Base-by-base conservation (phyloP, 768 basidiomycete genomes). In the Trametes villosa region DNA sequence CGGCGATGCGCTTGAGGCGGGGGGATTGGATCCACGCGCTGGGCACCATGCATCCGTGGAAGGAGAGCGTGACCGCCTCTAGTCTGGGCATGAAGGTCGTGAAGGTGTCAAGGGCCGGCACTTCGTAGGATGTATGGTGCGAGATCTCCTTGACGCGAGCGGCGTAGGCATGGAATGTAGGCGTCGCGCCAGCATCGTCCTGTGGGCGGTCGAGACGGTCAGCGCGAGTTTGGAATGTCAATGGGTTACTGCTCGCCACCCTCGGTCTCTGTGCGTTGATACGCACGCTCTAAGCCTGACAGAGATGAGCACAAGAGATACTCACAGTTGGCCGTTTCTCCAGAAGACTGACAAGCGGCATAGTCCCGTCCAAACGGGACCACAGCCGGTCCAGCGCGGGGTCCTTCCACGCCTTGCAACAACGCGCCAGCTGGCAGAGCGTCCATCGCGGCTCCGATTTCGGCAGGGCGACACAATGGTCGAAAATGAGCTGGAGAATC, bases 321-420 rank as follows among this genome's bases (percentile, higher is more conserved):
- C 53, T 54, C 51, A 58, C 50, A 45, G 45, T 20, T 12, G 29
- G 45, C 33, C 30, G n/a, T 2, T 52, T 22, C 13, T 36, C 40
- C 4, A 54, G 26, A 31, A 71, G 41, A 26, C 46, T 41, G 13
- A 68, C 24, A 1, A 72, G 57, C 11, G 71, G 70, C 22, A 31
- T 59, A 9, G 61, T 22, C 13, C 63, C 60, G 15, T 64, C 62
- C 42, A 72, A 41, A 26, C 66, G 62, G 50, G 45, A 53, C 71
- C 71, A 72, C 34, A 70, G 41, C 47, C 67, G 57, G 36, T 71
- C 67, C 58, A 69, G 41, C 12, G 69, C 70, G 17, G 67, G 70
- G 34, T 71, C 69, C 44, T 62, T 64, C 68, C 68, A 71, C 4
- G 71, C 66, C 41, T 53, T 64, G 50, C 70, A 71, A 46, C 63